These are phyloP conservation scores for Trematosphaeria pertusa DNA, from an alignment of 2,329 filamentous ascomycete genomes.

Conservation along the genomic window DNA sequence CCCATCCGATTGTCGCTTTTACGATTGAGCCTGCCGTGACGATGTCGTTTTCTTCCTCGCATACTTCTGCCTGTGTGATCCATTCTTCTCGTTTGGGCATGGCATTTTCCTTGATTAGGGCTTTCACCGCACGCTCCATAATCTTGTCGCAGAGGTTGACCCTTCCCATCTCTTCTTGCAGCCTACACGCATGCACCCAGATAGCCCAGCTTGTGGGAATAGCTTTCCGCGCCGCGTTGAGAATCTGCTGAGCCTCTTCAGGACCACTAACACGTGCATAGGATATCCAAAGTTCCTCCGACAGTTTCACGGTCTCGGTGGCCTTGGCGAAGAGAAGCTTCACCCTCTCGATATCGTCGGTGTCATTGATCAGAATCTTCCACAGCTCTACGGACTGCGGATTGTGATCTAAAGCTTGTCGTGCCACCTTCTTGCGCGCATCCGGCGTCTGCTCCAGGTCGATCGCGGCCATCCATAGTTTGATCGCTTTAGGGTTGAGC, in stretches of 20 bases:
- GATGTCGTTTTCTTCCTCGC: conserved; percentile 87
- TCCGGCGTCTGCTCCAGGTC: conserved; percentile 81
- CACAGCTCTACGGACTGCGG: conserved; percentile 95
- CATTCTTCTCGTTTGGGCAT: conserved; percentile 98
- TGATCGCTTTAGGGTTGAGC: conserved; percentile 85
- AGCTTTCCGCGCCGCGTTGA: conserved; percentile 94
- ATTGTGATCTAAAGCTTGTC: conserved; percentile 89
- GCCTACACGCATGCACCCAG: conserved; percentile 91
- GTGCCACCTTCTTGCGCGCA: conserved; percentile 90
- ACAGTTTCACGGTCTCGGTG: conserved; percentile 91
- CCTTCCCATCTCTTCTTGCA: conserved; percentile 89
- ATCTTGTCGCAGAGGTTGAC: conserved; percentile 78
- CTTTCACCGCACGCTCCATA: conserved; percentile 92
- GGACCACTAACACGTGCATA: conserved; percentile 87
- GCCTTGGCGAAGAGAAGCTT: conserved; percentile 90
- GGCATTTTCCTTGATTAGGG: conserved; percentile 86
- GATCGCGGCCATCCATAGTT: conserved; percentile 95
- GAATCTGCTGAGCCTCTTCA: conserved; percentile 90
- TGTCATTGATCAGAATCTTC: conserved; percentile 96
- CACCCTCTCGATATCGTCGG: conserved; percentile 88
- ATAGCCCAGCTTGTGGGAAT: conserved; percentile 93
- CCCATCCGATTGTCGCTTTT: conserved; percentile 89
- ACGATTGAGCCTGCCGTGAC: conserved; percentile 90
- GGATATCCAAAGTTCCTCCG: conserved; percentile 93
- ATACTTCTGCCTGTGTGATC: conserved; percentile 93